Conservation (phyloP, 768 basidiomycete species). For the Heimioporus sp. region DNA sequence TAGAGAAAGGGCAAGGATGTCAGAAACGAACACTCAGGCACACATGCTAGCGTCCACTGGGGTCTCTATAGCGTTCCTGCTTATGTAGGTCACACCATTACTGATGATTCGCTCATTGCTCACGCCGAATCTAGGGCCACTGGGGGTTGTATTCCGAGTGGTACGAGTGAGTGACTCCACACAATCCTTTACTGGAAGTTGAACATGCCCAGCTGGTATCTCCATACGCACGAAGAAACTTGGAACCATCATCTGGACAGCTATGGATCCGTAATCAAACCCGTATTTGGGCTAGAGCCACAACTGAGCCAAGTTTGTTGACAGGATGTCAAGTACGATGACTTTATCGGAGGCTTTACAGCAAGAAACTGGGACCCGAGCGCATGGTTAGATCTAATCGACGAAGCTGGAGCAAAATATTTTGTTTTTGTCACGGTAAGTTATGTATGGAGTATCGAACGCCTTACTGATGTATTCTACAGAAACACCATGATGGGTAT, state of each 20-base stretch:
- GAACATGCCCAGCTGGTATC: constrained; percentile 33
- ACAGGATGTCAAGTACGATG: constrained; percentile 52
- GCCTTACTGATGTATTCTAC: not conserved
- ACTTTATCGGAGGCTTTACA: constrained; percentile 55
- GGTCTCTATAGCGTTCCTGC: constrained; percentile 48
- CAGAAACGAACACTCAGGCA: constrained; percentile 1
- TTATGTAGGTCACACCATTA: constrained; percentile 26
- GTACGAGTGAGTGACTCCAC: constrained; percentile 45
- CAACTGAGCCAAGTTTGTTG: not conserved
- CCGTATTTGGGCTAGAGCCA: not conserved
- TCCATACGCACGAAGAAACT: constrained; percentile 40
- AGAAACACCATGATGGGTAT: constrained; percentile 67
- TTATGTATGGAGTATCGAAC: not conserved
- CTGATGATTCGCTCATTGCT: not conserved
- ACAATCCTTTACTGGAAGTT: not conserved
- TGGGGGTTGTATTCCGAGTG: constrained; percentile 48
- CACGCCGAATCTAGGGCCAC: constrained; percentile 33
- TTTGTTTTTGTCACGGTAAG: constrained; percentile 55
- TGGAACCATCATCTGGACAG: constrained; percentile 49
- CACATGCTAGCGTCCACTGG: constrained; percentile 43
- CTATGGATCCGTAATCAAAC: constrained; percentile 40
- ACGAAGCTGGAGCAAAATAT: constrained; percentile 57
- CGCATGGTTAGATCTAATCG: constrained; percentile 54
- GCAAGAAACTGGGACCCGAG: constrained; percentile 53
- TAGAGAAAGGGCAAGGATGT: not conserved